phyloP scores from a whole-genome alignment of 23 red algal species.

The Gracilaria domingensis region DNA sequence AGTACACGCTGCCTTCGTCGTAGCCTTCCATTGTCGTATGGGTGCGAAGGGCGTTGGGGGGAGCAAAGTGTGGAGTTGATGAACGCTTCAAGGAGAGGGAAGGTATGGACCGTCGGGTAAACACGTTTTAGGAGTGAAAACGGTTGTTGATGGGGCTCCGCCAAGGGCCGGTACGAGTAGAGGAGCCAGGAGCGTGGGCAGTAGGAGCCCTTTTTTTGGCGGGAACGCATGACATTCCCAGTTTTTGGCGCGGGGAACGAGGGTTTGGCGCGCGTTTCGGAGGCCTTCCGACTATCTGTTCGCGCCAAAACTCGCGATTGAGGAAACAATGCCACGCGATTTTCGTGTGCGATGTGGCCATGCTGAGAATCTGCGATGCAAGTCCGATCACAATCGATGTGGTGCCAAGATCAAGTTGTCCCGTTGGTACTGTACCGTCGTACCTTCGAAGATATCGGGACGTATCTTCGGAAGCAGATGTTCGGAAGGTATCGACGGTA shows the following conservation, averaged over 20 bases:
- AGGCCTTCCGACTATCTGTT: neutral
- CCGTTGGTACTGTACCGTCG: no score
- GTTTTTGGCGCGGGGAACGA: neutral
- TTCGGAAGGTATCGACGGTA: no score
- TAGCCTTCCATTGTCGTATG: conserved; percentile 72
- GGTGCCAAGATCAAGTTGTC: no score
- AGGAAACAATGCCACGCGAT: no score
- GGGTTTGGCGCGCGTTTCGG: neutral
- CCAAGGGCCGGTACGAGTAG: no score
- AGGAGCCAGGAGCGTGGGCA: neutral
- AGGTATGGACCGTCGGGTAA: neutral
- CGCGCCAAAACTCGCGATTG: neutral
- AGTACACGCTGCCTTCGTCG: conserved; percentile 81
- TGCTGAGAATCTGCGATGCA: no score
- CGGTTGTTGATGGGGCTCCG: no score
- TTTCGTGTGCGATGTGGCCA: no score
- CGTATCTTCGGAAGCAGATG: no score
- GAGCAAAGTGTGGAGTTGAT: neutral
- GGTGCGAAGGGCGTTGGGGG: neutral
- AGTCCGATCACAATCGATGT: no score
- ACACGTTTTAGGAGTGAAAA: no score
- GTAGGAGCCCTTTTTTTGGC: neutral
- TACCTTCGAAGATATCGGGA: no score
- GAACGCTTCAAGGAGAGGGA: neutral
- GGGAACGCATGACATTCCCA: neutral